Conservation (phyloP, 805 yeast genomes). For the Ogataea trehalophila region DNA sequence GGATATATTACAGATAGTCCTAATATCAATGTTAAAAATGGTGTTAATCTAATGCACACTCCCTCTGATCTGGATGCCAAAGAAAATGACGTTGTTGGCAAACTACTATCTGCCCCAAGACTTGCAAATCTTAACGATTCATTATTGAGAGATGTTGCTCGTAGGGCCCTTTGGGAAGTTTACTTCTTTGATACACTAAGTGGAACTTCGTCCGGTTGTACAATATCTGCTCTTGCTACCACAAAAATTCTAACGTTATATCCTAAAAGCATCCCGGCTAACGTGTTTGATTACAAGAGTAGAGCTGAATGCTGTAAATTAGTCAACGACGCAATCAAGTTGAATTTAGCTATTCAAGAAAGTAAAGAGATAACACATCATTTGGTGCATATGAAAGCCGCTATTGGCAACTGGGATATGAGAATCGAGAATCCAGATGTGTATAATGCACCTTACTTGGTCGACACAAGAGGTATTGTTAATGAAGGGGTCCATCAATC, state of each 20-base stretch:
- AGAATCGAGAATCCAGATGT: conserved; percentile 39
- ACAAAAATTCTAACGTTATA: conserved; percentile 32
- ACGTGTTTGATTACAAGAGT: conserved; percentile 41
- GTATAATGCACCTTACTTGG: conserved; percentile 38
- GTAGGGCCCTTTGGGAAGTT: conserved; percentile 49
- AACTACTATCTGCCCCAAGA: conserved; percentile 15
- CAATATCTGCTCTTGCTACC: conserved; percentile 36
- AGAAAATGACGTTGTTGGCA: conserved; percentile 9
- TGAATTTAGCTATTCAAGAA: conserved; percentile 41
- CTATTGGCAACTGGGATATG: conserved; percentile 48
- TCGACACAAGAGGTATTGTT: conserved; percentile 38
- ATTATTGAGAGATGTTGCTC: conserved; percentile 30
- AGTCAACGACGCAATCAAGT: conserved; percentile 45
- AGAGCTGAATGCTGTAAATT: conserved; percentile 42
- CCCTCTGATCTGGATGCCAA: conserved; percentile 18
- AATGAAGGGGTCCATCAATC: conserved; percentile 54
- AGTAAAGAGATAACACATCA: conserved; percentile 34
- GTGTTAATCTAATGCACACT: background rate
- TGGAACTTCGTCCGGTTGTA: conserved; percentile 49
- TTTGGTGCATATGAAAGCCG: conserved; percentile 38
- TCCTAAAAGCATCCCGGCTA: conserved; percentile 34
- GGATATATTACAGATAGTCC: conserved; percentile 24
- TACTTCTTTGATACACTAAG: conserved; percentile 47
- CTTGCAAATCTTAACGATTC: conserved; percentile 15
- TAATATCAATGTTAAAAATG: background rate